These are phyloP conservation scores for Gossypium lobatum DNA, from an alignment of 441 rosid genomes.

Conservation along the genomic window DNA sequence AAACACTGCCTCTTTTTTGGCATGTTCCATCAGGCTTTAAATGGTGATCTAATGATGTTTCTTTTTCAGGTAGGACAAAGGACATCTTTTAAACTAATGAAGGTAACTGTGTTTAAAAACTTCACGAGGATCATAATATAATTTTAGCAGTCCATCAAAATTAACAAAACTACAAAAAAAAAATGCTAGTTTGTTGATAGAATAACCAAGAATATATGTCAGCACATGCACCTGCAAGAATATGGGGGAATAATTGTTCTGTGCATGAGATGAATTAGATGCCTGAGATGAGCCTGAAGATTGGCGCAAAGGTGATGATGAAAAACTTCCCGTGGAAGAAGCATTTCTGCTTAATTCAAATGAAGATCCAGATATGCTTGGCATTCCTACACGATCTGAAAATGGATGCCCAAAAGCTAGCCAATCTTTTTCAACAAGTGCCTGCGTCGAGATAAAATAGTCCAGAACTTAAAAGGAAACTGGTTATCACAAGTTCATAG, in stretches of 20 bases:
- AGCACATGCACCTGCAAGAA: slow-evolving; percentile 70
- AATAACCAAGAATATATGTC: background rate
- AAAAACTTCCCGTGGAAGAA: slow-evolving; percentile 71
- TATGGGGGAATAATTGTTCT: slow-evolving; percentile 87
- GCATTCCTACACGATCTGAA: slow-evolving; percentile 95
- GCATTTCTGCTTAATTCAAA: slow-evolving; percentile 70
- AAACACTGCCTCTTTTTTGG: background rate
- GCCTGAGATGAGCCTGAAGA: slow-evolving; percentile 74
- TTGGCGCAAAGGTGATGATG: slow-evolving; percentile 67
- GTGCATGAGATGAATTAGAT: slow-evolving; percentile 71
- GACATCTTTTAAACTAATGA: background rate
- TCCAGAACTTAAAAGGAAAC: background rate
- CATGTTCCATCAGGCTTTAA: background rate
- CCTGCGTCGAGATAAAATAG: slow-evolving; percentile 39
- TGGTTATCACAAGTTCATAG: background rate
- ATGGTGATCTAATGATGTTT: background rate
- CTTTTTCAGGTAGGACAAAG: background rate
- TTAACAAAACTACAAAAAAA: background rate
- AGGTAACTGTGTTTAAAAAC: background rate
- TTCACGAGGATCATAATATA: background rate
- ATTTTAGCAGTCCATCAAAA: background rate
- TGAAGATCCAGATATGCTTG: slow-evolving; percentile 55
- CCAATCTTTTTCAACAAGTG: slow-evolving; percentile 98
- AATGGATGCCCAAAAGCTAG: slow-evolving; percentile 99
- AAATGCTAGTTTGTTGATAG: background rate